Conservation (phyloP, 768 basidiomycete genomes). For the Tulasnella sp. region DNA sequence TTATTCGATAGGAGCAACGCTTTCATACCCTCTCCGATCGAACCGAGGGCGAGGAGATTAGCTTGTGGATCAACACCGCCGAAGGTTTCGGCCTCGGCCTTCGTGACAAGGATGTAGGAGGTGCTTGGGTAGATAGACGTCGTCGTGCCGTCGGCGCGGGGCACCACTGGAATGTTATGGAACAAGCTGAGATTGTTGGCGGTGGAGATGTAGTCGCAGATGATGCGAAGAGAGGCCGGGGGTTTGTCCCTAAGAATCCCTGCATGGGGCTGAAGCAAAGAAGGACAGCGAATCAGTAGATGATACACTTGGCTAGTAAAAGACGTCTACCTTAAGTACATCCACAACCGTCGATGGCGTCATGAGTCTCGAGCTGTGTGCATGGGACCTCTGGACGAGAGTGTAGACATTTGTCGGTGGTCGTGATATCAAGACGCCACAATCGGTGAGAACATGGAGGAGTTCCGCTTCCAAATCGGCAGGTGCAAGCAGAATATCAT, state of each 20-base stretch:
- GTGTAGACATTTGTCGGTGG: too few relatives aligned
- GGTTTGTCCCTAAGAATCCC: background rate
- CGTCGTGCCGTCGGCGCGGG: background rate
- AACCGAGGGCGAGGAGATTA: background rate
- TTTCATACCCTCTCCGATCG: background rate
- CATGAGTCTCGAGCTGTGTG: background rate
- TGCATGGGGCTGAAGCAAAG: background rate
- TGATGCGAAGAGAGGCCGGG: background rate
- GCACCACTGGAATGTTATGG: background rate
- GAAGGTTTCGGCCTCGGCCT: background rate
- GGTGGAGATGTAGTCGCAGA: slow-evolving; percentile 3
- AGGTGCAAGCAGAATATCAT: background rate
- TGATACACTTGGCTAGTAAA: background rate
- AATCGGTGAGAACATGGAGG: background rate
- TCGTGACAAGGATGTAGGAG: background rate
- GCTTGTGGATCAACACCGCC: background rate
- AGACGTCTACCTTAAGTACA: background rate
- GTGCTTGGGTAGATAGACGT: background rate
- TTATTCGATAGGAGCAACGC: background rate
- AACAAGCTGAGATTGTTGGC: background rate
- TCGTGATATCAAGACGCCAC: background rate
- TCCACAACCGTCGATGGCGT: background rate
- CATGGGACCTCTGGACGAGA: too few relatives aligned
- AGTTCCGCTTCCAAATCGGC: background rate
- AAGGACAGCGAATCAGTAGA: background rate